Evolutionary conservation across 1,284 basidiomycete species (phyloP), one percentile per base, ranked within the genome.

Genomic region (Apiotrichum domesticum): DNA sequence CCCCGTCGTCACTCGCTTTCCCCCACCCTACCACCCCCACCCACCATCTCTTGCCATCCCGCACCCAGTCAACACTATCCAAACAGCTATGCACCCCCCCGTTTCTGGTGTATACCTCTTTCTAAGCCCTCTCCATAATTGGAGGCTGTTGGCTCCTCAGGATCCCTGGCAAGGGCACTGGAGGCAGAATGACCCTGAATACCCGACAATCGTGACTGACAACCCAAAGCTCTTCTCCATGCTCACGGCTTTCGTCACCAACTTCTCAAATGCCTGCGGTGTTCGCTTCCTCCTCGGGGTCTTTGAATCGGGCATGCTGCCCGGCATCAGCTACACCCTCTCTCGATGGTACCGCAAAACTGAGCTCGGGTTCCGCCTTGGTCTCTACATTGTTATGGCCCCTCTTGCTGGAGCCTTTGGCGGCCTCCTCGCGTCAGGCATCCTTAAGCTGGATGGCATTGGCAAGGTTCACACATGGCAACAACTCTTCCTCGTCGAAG

Each of bases 211-310:
- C 29, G 3, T 29, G 29, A 29, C 29, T 29, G 29, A 29, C 29
- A 29, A 29, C 29, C 29, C 29, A 29, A 29, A 57, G 53, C 41
- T 57, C 21, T 49, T 62, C 41, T 59, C 61, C 3, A 52, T 63
- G 50, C 9, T 52, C 37, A 67, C 65, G 6, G 61, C 64, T 15
- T 69, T 67, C 52, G 63, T 68, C 21, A 59, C 64, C 32, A 68
- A 61, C 51, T 49, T 58, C 52, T n/a, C n/a, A n/a, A 74, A 67
- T 5, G 74, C 67, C 5, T 64, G 67, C 13, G 56, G 47, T 29
- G 56, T 66, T 8, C 62, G 66, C 41, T 58, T 64, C 57, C 43
- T 64, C 35, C 59, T 67, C 3, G 66, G 66, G n/a, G 39, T 66
- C 7, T 61, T 67, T 21, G 64, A 66, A 46, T 59, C 63, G 3